phyloP scores from a whole-genome alignment of 116 monocot species.

The Posidonia oceanica region DNA sequence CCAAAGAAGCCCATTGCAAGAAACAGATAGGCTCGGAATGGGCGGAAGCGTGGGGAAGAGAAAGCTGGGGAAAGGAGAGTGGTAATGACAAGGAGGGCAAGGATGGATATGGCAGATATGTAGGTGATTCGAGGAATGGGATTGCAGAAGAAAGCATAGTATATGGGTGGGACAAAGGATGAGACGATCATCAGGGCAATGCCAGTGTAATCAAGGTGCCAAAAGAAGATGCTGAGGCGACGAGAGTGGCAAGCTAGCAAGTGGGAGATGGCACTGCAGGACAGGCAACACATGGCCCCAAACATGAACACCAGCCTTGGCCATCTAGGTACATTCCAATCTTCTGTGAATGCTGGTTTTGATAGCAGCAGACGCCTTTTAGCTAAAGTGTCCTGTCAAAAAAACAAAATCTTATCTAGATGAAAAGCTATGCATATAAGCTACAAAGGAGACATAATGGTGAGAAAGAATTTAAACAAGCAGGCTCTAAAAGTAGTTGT shows the following conservation, averaged over 20 bases:
- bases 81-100: conserved; percentile 34
- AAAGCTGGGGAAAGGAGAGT: conserved; percentile 53
- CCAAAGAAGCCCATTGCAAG: conserved; percentile 87
- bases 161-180: conserved; percentile 82
- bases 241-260: conserved; percentile 90
- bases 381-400: conserved; percentile 6
- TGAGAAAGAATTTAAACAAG: background rate
- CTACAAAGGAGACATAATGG: background rate
- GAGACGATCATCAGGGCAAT: conserved; percentile 87
- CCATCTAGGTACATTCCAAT: conserved; percentile 51
- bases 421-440: background rate
- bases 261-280: conserved; percentile 72
- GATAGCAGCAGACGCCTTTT: background rate
- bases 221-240: conserved; percentile 71
- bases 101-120: conserved; percentile 52
- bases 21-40: conserved; percentile 59
- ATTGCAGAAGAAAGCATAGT: conserved; percentile 84
- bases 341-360: conserved; percentile 1
- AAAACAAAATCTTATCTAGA: background rate
- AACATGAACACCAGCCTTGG: conserved; percentile 66
- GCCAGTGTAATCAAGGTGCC: conserved; percentile 87
- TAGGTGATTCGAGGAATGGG: conserved; percentile 42
- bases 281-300: conserved; percentile 70
- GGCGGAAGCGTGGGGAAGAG: conserved; percentile 59
- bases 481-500: too few relatives aligned